Percentiles rank a stretch among this genome's conserved stretches.
Conservation (phyloP, 768 basidiomycete genomes). For the Suillus placidus region DNA sequence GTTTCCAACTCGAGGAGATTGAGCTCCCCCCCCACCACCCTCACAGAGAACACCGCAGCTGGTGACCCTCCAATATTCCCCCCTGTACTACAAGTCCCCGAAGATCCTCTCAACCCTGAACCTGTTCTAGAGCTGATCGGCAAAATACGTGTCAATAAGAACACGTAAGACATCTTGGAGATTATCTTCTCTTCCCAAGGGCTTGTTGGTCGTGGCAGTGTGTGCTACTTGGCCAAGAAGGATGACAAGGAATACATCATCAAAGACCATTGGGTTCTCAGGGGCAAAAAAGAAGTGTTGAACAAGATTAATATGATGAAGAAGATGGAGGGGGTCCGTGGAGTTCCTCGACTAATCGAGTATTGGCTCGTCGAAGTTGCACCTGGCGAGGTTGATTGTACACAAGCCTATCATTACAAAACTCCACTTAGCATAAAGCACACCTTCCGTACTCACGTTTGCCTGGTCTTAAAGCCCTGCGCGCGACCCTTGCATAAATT, state of each 20-base stretch:
- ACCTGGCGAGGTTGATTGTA: too few species aligned
- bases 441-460: too few species aligned
- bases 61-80: too few species aligned
- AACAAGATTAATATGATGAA: conserved; percentile 10
- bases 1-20: too few species aligned
- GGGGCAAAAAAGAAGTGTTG: not conserved
- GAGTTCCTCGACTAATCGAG: conserved; percentile 6
- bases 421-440: too few species aligned
- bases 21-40: too few species aligned
- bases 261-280: conserved; percentile 13
- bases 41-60: too few species aligned
- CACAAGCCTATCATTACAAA: too few species aligned
- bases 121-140: not conserved
- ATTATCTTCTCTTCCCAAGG: not conserved
- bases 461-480: too few species aligned
- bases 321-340: conserved; percentile 6
- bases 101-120: not conserved
- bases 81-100: too few species aligned
- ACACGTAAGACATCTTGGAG: not conserved
- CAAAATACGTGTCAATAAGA: not conserved
- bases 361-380: not conserved
- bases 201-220: not conserved
- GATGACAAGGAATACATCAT: not conserved
- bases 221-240: not conserved
- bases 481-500: too few species aligned